Conservation (phyloP, 176 grass and related monocot species). For the Carex kokanica region DNA sequence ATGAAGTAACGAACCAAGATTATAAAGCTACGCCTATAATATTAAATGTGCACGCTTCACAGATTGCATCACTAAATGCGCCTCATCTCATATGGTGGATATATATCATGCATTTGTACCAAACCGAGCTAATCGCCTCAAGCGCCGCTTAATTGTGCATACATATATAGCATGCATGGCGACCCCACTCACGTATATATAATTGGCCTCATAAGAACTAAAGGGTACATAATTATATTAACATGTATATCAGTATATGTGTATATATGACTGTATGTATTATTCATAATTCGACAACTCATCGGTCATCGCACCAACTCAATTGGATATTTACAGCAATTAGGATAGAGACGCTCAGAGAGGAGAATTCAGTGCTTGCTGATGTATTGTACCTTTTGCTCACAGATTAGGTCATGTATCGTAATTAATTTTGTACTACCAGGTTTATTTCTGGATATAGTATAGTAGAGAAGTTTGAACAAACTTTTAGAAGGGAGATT, state of each 20-base stretch:
- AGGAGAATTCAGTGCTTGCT: neutral
- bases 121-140: neutral
- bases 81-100: neutral
- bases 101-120: neutral
- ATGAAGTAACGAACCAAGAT: conserved; percentile 18
- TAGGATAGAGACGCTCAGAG: too few species aligned
- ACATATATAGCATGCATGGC: neutral
- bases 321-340: neutral
- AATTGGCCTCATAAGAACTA: neutral
- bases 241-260: neutral
- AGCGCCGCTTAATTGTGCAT: neutral
- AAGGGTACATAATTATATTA: neutral
- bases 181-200: neutral
- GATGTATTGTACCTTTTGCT: too few species aligned
- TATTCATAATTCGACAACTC: neutral
- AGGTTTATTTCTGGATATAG: too few species aligned
- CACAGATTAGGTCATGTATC: too few species aligned
- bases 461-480: too few species aligned
- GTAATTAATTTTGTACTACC: too few species aligned
- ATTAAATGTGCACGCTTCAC: conserved; percentile 26
- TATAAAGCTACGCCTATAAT: conserved; percentile 20
- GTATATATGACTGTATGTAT: neutral
- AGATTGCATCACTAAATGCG: conserved; percentile 31
- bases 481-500: too few species aligned
- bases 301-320: neutral